These are phyloP conservation scores for Coniochaeta ligniaria DNA, from an alignment of 2,329 filamentous ascomycete species.

Conservation along the genomic window DNA sequence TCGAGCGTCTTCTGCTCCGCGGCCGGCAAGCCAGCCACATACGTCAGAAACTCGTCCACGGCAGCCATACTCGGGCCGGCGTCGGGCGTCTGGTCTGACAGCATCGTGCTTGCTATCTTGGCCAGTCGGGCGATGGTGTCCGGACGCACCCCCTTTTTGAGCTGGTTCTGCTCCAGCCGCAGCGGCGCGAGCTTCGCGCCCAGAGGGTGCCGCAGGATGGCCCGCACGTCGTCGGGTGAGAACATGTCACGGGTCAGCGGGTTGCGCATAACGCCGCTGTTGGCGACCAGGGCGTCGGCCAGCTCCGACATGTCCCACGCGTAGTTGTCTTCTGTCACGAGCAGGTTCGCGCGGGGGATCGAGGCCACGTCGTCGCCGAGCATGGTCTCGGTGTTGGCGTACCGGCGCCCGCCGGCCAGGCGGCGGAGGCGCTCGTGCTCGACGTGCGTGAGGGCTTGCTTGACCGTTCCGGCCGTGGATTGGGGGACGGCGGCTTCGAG, in stretches of 20 bases:
- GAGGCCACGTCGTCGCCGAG: constrained; percentile 19
- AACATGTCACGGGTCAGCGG: constrained; percentile 21
- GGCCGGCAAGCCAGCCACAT: constrained; percentile 15
- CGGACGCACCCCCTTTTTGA: constrained; percentile 16
- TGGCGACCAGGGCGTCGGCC: constrained; percentile 9
- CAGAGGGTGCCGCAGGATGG: constrained; percentile 18
- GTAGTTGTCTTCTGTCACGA: constrained; percentile 28
- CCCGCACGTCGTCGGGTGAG: constrained; percentile 15
- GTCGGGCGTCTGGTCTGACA: constrained; percentile 15
- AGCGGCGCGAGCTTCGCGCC: constrained; percentile 15
- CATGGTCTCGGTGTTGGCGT: constrained; percentile 27
- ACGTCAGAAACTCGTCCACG: constrained; percentile 18
- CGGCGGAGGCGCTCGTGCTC: constrained; percentile 8
- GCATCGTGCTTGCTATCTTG: constrained; percentile 12
- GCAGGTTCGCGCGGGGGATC: constrained; percentile 24
- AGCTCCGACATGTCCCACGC: constrained; percentile 27
- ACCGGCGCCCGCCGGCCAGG: constrained; percentile 11
- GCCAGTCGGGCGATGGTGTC: constrained; percentile 15
- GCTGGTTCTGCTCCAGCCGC: constrained; percentile 13
- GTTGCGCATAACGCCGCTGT: constrained; percentile 21
- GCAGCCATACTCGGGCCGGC: constrained; percentile 13
- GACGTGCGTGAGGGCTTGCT: constrained; percentile 7
- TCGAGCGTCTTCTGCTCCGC: constrained; percentile 16
- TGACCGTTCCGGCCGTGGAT: constrained; percentile 3
- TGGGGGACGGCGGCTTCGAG: constrained; percentile 10